Percentiles rank a stretch among this genome's conserved stretches.
Evolutionary conservation across 768 basidiomycete genomes (phyloP).

Genomic region (Hypsizygus marmoreus): DNA sequence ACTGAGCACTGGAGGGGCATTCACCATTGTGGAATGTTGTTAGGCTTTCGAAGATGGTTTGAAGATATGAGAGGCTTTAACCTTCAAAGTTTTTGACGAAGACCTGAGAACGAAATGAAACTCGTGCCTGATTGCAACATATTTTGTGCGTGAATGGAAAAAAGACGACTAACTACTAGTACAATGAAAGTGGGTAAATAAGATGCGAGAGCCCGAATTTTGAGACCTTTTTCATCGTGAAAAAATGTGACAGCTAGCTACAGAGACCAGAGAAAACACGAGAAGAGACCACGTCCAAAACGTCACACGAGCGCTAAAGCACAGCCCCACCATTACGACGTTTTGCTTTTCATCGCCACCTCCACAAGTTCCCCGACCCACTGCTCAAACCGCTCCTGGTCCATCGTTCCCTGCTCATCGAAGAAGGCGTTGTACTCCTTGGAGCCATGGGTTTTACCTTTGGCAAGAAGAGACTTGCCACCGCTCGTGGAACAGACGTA

Average conservation of each 20-base stretch:
- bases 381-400: conserved; percentile 70
- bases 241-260: not conserved
- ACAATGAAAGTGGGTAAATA: conserved; percentile 2
- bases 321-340: conserved; percentile 30
- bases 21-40: too few relatives aligned
- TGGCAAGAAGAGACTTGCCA: conserved; percentile 83
- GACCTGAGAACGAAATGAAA: too few relatives aligned
- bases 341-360: conserved; percentile 69
- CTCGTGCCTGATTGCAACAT: too few relatives aligned
- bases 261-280: not conserved
- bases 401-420: conserved; percentile 77
- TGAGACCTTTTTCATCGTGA: not conserved
- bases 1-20: too few relatives aligned
- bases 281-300: not conserved
- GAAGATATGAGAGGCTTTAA: too few relatives aligned
- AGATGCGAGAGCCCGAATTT: not conserved
- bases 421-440: conserved; percentile 75
- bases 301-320: not conserved
- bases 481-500: conserved; percentile 82
- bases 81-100: too few relatives aligned
- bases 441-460: conserved; percentile 59
- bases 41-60: too few relatives aligned
- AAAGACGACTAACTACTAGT: too few relatives aligned
- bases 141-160: too few relatives aligned
- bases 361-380: conserved; percentile 82